Conservation (phyloP, 441 rosid species). For the Mallotus japonicus region DNA sequence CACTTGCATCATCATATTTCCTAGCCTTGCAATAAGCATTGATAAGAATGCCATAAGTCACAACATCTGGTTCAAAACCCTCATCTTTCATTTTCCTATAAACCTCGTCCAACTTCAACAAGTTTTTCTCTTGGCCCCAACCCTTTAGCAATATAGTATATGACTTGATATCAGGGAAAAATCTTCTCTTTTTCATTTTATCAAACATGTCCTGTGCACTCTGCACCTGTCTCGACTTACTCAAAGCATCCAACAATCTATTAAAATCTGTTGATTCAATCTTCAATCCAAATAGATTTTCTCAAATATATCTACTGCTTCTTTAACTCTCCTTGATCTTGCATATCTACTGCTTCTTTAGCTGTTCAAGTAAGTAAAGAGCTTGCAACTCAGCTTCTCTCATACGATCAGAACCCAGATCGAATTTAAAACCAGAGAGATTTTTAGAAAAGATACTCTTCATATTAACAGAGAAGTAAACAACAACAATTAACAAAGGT, state of each 20-base stretch:
- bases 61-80: slow-evolving; percentile 78
- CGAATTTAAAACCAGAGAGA: no score
- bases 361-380: no score
- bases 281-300: slow-evolving; percentile 69
- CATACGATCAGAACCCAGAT: no score
- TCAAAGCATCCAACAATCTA: slow-evolving; percentile 56
- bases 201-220: slow-evolving; percentile 82
- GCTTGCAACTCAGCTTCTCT: no score
- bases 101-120: slow-evolving; percentile 59
- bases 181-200: slow-evolving; percentile 61
- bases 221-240: slow-evolving; percentile 65
- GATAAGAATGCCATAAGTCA: slow-evolving; percentile 70
- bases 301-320: slow-evolving; percentile 62
- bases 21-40: slow-evolving; percentile 63
- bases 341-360: slow-evolving; percentile 50
- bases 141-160: slow-evolving; percentile 77
- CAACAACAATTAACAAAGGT: no score
- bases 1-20: slow-evolving; percentile 54
- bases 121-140: slow-evolving; percentile 73
- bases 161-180: slow-evolving; percentile 61
- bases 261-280: slow-evolving; percentile 56
- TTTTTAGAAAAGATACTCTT: no score
- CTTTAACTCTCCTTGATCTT: slow-evolving; percentile 62
- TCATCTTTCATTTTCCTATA: slow-evolving; percentile 67
- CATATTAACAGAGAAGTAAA: no score